phyloP scores from a whole-genome alignment of 2,329 filamentous ascomycete genomes.

The Neonectria hederae region DNA sequence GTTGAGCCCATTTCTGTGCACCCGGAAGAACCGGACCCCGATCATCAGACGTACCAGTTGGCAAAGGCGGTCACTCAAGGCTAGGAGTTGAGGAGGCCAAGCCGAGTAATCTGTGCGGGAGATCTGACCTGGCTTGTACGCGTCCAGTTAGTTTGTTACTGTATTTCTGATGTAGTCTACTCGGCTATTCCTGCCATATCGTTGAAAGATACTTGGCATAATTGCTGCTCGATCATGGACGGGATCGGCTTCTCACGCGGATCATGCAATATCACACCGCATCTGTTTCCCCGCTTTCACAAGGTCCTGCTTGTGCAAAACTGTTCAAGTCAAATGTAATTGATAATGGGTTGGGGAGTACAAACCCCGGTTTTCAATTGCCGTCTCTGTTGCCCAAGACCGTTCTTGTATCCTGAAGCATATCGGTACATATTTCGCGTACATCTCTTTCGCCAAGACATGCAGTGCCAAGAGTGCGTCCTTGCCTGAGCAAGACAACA shows the following conservation, averaged over 20 bases:
- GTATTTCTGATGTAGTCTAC: not conserved
- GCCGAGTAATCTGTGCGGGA: not conserved
- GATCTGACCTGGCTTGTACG: not conserved
- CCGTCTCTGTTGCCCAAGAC: not conserved
- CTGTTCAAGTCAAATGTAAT: not conserved
- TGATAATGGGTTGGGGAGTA: not conserved
- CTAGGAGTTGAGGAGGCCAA: not conserved
- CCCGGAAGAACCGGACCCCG: not conserved
- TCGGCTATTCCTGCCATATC: not conserved
- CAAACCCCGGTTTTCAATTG: not conserved
- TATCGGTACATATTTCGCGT: not conserved
- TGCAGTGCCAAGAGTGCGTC: not conserved
- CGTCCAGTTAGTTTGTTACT: not conserved
- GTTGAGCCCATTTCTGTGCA: not conserved
- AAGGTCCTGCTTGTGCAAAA: not conserved
- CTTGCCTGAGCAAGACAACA: not conserved
- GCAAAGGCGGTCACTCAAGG: not conserved
- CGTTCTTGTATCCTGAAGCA: not conserved
- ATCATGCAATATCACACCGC: not conserved
- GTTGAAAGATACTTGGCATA: not conserved
- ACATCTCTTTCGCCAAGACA: not conserved
- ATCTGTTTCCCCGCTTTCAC: not conserved
- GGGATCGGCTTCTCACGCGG: too few relatives aligned
- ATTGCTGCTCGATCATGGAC: too few relatives aligned
- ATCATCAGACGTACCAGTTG: not conserved